Evolutionary conservation across 257 asterid genomes (phyloP).

Genomic region (Solanum chilense): DNA sequence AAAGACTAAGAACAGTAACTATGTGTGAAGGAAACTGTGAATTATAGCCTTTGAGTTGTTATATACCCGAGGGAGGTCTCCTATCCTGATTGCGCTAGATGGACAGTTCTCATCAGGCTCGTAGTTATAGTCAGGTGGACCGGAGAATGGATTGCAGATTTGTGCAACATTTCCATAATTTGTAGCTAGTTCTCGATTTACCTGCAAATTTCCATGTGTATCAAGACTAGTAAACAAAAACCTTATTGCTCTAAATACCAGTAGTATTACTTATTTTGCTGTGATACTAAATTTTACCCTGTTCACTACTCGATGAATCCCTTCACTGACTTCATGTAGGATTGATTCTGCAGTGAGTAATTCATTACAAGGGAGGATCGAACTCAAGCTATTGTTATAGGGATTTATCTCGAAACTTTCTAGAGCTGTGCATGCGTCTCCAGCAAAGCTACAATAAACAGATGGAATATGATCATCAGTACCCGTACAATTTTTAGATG

Average conservation of each 20-base stretch:
- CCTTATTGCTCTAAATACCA: background rate
- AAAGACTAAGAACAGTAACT: background rate
- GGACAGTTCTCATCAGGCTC: constrained; percentile 45
- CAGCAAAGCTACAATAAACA: constrained; percentile 40
- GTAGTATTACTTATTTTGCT: background rate
- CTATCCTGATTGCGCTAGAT: constrained; percentile 33
- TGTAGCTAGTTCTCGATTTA: constrained; percentile 47
- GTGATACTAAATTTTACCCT: constrained; percentile 14
- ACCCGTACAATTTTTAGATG: background rate
- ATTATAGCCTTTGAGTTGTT: background rate
- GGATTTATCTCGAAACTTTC: constrained; percentile 64
- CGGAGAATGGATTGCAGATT: constrained; percentile 86
- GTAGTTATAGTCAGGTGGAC: constrained; percentile 49
- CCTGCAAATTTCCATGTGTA: constrained; percentile 32
- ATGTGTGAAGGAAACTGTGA: background rate
- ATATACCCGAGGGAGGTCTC: constrained; percentile 51
- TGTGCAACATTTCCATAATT: constrained; percentile 47
- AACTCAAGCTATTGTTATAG: constrained; percentile 72
- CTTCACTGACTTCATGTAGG: constrained; percentile 38
- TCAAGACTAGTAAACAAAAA: background rate
- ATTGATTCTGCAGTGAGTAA: constrained; percentile 45
- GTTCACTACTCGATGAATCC: constrained; percentile 44
- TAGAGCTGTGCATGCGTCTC: constrained; percentile 70
- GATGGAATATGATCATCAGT: background rate
- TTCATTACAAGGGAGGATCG: constrained; percentile 73